These are phyloP conservation scores for Durio zibethinus DNA, from an alignment of 345 rosid species.

Conservation along the genomic window DNA sequence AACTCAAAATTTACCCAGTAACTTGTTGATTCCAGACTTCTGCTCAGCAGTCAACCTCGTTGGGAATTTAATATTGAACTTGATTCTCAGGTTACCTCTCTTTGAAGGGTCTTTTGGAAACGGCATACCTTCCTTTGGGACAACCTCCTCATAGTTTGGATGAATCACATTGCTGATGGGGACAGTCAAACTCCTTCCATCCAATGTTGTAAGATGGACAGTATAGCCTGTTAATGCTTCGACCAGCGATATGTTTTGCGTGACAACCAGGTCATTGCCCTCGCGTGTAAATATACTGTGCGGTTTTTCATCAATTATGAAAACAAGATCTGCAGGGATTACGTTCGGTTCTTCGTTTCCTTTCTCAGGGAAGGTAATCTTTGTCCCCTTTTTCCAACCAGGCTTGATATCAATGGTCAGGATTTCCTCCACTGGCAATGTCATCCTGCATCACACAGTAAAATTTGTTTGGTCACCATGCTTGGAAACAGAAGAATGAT, in stretches of 20 bases:
- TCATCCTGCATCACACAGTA: slow-evolving; percentile 44
- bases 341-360: slow-evolving; percentile 73
- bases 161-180: slow-evolving; percentile 60
- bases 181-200: slow-evolving; percentile 60
- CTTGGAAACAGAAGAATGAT: background rate
- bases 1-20: too few species aligned
- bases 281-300: slow-evolving; percentile 70
- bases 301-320: slow-evolving; percentile 79
- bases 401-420: slow-evolving; percentile 73
- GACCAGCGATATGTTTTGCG: slow-evolving; percentile 56
- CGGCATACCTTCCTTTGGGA: slow-evolving; percentile 83
- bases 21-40: slow-evolving; percentile 71
- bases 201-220: slow-evolving; percentile 49
- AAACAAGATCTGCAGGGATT: slow-evolving; percentile 64
- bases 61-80: slow-evolving; percentile 68
- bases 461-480: background rate
- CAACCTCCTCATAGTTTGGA: slow-evolving; percentile 75
- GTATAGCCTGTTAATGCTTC: slow-evolving; percentile 74
- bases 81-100: slow-evolving; percentile 68
- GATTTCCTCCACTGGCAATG: slow-evolving; percentile 72
- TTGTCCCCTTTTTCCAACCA: slow-evolving; percentile 93
- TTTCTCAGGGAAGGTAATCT: slow-evolving; percentile 83
- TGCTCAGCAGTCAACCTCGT: slow-evolving; percentile 63
- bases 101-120: slow-evolving; percentile 56
- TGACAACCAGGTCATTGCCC: slow-evolving; percentile 69